Base-by-base conservation (phyloP, 495 filamentous ascomycete species). In the Lophiotrema nucula region DNA sequence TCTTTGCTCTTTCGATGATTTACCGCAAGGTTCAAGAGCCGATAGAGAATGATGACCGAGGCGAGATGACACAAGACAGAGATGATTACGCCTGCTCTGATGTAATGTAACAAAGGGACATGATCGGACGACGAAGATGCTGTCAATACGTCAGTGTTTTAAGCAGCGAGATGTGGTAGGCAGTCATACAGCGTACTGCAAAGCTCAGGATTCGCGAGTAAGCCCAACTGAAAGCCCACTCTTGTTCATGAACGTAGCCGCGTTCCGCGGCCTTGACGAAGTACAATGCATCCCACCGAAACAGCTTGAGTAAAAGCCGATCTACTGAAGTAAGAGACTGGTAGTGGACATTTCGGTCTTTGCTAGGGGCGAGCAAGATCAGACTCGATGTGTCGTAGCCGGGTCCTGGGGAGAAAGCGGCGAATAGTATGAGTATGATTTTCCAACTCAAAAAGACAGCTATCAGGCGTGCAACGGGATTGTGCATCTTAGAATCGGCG, bases 201-300 rank as follows among this genome's bases (percentile, higher is more conserved):
- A 67, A 55, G 4, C 65, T 56, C 25, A 90, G 69, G 31, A 82
- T 48, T 42, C 76, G 71, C 3, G 86, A 79, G 56, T 86, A 83
- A 1, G 83, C 83, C 70, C 77, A 82, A 19, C 90, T 86, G 74
- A 96, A 98, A 0, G 95, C 93, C 91, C 92, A 97, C 73, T 97
- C 90, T 73, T 98, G 95, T 73, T 98, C 93, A 72, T 86, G 92
- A 10, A 85, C 47, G 58, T 97, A 90, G 21, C 90, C 91, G 27
- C 84, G 75, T 51, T 79, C 74, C 0, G 90, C 84, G 41, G 76
- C 70, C 51, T 84, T 80, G 28, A 85, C 74, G 65, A 88, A 97
- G 69, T 96, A 97, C 49, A 98, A 84, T 31, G 88, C 85, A 67
- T 98, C 93, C 93, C 93, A 98, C 72, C 92, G 80, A 0, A 84